Evolutionary conservation across 306 rosid genomes (phyloP).

Genomic region (Rubus parviflorus): DNA sequence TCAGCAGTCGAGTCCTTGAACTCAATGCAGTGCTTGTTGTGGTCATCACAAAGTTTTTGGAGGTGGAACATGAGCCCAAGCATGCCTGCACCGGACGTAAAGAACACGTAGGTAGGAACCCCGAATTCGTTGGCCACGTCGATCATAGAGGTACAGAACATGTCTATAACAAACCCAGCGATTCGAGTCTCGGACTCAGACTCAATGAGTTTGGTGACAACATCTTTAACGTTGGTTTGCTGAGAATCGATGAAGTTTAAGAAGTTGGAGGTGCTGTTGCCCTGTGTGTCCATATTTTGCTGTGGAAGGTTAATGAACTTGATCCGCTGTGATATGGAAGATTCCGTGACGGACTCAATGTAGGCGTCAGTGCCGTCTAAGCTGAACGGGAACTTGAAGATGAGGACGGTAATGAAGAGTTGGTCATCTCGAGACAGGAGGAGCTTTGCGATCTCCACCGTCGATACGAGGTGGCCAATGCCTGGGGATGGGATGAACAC

Average conservation of each 20-base stretch:
- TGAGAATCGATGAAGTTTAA: neutral
- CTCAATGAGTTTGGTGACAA: conserved; percentile 8
- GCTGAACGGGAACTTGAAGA: conserved; percentile 8
- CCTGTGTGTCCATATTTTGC: neutral
- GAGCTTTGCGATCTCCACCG: conserved; percentile 28
- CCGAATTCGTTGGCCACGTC: conserved; percentile 52
- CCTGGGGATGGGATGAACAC: conserved; percentile 22
- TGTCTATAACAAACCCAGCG: conserved; percentile 37
- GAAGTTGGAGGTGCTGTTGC: neutral
- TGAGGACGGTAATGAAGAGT: conserved; percentile 16
- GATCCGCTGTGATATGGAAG: neutral
- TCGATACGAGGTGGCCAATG: conserved; percentile 20
- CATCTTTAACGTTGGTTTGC: conserved; percentile 4
- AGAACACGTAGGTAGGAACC: conserved; percentile 47
- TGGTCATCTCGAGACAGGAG: conserved; percentile 13
- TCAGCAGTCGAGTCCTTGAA: neutral
- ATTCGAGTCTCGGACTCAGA: neutral
- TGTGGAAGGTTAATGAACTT: conserved; percentile 14
- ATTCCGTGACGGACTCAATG: neutral
- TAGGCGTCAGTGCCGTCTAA: neutral
- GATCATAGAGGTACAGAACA: conserved; percentile 51
- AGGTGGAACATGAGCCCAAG: conserved; percentile 39
- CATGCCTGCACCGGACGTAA: conserved; percentile 30
- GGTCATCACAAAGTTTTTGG: conserved; percentile 30
- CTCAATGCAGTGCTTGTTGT: neutral